phyloP scores from a whole-genome alignment of 495 filamentous ascomycete species.

The Tirmania nivea region DNA sequence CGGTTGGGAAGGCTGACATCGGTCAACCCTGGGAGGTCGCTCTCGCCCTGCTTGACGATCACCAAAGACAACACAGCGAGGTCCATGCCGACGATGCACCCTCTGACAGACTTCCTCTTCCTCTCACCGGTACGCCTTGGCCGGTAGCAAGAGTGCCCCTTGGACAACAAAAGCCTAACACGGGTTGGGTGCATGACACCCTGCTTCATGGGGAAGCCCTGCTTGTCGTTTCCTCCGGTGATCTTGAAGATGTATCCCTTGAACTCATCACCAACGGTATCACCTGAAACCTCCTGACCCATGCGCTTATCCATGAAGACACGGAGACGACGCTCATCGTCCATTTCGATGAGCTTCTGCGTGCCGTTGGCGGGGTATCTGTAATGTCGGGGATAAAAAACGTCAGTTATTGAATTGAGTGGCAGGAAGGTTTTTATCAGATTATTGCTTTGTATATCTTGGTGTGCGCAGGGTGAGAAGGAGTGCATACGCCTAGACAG shows the following conservation, averaged over 20 bases:
- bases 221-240: conserved; percentile 99
- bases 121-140: conserved; percentile 92
- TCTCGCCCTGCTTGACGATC: conserved; percentile 93
- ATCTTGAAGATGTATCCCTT: conserved; percentile 97
- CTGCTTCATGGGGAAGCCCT: conserved; percentile 99
- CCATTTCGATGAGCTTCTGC: conserved; percentile 95
- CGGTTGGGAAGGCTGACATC: conserved; percentile 94
- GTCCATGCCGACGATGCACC: conserved; percentile 93
- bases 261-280: conserved; percentile 93
- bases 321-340: conserved; percentile 87
- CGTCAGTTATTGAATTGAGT: background rate
- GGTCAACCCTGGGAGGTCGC: conserved; percentile 81
- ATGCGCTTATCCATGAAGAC: conserved; percentile 84
- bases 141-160: conserved; percentile 93
- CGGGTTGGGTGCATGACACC: conserved; percentile 95
- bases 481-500: conserved; percentile 16
- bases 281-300: conserved; percentile 86
- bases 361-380: conserved; percentile 76
- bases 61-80: conserved; percentile 76
- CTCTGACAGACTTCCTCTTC: conserved; percentile 94
- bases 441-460: background rate
- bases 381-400: conserved; percentile 6
- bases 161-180: conserved; percentile 82
- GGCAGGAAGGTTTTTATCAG: background rate
- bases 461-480: background rate